Evolutionary conservation across 2,329 filamentous ascomycete species (phyloP).

Genomic region (Zymoseptoria crescenta): DNA sequence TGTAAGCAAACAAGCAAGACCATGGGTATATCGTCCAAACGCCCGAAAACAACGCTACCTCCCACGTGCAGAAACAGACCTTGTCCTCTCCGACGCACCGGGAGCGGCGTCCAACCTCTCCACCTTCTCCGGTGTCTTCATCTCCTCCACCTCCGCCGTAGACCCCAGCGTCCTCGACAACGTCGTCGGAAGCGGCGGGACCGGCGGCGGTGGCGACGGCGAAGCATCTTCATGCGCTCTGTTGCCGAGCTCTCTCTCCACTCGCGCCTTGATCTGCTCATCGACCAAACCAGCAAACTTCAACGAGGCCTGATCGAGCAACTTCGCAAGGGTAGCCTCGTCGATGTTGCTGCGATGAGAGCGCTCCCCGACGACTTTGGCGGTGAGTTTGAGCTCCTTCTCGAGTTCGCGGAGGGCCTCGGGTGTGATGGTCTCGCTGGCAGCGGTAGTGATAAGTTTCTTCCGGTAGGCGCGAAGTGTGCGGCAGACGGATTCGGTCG

Average conservation of each 20-base stretch:
- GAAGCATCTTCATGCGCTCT: neutral
- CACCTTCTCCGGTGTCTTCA: constrained; percentile 1
- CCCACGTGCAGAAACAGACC: neutral
- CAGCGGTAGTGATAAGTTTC: constrained; percentile 41
- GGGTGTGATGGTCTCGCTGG: constrained; percentile 37
- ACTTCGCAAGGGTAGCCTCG: constrained; percentile 41
- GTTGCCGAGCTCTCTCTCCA: constrained; percentile 26
- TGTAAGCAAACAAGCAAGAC: neutral
- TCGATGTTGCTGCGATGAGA: constrained; percentile 34
- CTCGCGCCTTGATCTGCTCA: constrained; percentile 51
- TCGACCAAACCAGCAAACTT: constrained; percentile 63
- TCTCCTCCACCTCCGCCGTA: constrained; percentile 4
- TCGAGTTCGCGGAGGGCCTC: constrained; percentile 49
- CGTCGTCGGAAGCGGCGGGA: neutral
- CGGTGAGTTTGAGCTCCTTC: constrained; percentile 46
- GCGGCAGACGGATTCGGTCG: constrained; percentile 51
- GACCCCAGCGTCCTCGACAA: neutral
- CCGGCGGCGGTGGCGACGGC: neutral
- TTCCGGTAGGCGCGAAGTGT: constrained; percentile 52
- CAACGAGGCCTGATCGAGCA: constrained; percentile 70
- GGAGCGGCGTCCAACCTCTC: constrained; percentile 13
- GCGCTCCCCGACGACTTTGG: constrained; percentile 37
- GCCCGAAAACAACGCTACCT: neutral
- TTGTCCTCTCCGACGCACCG: constrained; percentile 7
- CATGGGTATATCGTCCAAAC: neutral